A percentile compares a stretch with the other conserved stretches of the same genome.
Conservation (phyloP, 1,139 yeast genomes). For the Magnusiomyces paraingens region DNA sequence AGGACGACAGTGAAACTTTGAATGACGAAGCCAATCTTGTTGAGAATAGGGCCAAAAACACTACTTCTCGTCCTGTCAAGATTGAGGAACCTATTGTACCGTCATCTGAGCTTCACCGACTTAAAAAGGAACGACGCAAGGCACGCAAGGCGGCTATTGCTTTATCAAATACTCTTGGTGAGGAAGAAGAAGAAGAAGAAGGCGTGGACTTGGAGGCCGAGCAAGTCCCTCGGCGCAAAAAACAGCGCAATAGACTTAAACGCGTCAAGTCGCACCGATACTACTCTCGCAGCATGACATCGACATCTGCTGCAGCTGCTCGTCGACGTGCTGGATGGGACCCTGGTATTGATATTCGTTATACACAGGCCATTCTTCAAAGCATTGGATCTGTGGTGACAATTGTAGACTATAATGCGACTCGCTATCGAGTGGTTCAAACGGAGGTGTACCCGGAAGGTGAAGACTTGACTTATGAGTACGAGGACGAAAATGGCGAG, state of each 20-base stretch:
- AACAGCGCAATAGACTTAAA: neutral
- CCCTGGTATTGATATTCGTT: slow-evolving; percentile 47
- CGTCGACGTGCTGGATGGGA: slow-evolving; percentile 43
- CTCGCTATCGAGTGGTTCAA: slow-evolving; percentile 39
- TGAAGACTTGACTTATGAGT: slow-evolving; percentile 7
- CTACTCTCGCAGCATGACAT: slow-evolving; percentile 19
- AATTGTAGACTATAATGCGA: slow-evolving; percentile 42
- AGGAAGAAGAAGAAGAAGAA: neutral
- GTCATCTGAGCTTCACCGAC: neutral
- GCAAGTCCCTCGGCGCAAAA: neutral
- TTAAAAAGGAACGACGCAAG: neutral
- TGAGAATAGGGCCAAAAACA: too few species aligned
- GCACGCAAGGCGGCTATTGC: neutral
- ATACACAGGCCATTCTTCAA: slow-evolving; percentile 43
- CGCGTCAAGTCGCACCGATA: slow-evolving; percentile 15
- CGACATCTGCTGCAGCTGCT: slow-evolving; percentile 17
- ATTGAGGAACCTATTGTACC: neutral
- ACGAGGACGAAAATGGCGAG: neutral
- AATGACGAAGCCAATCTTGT: neutral
- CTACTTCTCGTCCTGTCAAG: neutral
- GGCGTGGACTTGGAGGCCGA: neutral
- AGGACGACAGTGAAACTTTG: neutral
- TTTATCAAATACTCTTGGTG: neutral
- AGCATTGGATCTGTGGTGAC: slow-evolving; percentile 45
- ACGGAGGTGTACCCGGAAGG: slow-evolving; percentile 22